Evolutionary conservation across 208 protist species (phyloP).

Genomic region (Wallacemonas sp.): DNA sequence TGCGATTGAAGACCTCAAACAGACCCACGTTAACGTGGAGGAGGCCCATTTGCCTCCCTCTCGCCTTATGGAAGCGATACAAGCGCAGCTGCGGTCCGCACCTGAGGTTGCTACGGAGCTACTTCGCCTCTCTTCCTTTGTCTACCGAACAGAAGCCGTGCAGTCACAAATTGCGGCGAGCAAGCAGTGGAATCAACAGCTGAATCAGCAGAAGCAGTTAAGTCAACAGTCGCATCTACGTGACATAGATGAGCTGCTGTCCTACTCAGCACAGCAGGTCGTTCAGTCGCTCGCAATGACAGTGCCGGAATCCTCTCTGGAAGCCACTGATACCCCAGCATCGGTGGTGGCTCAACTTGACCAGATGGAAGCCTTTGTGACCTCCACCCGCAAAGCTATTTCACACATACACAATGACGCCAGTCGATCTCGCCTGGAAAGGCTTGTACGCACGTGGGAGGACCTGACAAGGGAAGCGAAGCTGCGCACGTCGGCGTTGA

Average conservation of each 20-base stretch:
- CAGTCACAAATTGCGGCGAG: constrained; percentile 4
- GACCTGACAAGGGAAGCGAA: neutral
- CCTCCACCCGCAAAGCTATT: neutral
- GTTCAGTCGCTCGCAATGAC: constrained; percentile 20
- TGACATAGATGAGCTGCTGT: neutral
- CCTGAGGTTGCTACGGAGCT: constrained; percentile 2
- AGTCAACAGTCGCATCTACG: constrained; percentile 1
- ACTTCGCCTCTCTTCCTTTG: constrained; percentile 3
- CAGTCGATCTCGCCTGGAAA: neutral
- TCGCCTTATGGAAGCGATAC: neutral
- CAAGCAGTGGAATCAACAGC: constrained; percentile 9
- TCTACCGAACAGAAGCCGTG: constrained; percentile 7
- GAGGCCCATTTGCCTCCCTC: neutral
- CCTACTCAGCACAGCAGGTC: constrained; percentile 4
- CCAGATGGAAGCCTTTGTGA: neutral
- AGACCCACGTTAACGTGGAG: neutral
- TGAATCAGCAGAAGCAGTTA: constrained; percentile 15
- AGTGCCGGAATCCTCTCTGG: constrained; percentile 9
- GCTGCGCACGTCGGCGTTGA: neutral
- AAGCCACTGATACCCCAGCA: neutral
- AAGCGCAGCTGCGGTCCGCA: neutral
- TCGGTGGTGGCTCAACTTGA: neutral
- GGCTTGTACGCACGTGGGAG: neutral
- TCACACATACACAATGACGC: neutral
- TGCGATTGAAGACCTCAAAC: neutral